Evolutionary conservation across 225 moss, liverwort and hornwort species (phyloP).

Genomic region (Bryoerythrophyllum caledonicum): DNA sequence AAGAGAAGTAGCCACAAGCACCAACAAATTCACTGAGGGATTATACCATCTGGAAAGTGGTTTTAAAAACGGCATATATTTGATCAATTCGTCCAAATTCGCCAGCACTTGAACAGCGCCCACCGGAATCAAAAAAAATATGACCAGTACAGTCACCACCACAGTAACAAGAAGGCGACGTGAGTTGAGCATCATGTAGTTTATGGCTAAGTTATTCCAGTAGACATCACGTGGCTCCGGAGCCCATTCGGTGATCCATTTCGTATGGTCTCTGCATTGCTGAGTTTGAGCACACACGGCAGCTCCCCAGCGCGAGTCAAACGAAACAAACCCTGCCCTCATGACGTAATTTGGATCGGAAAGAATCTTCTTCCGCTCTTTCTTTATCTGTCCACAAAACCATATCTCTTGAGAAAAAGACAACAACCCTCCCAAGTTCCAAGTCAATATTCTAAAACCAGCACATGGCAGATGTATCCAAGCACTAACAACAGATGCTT

Average conservation of each 20-base stretch:
- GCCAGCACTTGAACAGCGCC: conserved; percentile 81
- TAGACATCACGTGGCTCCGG: conserved; percentile 92
- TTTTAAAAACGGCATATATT: conserved; percentile 52
- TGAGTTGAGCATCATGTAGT: conserved; percentile 61
- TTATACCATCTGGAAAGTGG: conserved; percentile 49
- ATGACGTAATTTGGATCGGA: conserved; percentile 49
- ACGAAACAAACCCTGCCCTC: conserved; percentile 88
- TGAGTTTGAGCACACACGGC: conserved; percentile 94
- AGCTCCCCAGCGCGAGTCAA: conserved; percentile 85
- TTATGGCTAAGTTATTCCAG: conserved; percentile 79
- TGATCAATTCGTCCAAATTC: conserved; percentile 56
- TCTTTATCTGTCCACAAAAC: conserved; percentile 46
- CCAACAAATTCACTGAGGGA: not conserved
- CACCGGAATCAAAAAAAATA: conserved; percentile 80
- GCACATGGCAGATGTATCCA: not conserved
- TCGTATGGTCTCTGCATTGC: conserved; percentile 76
- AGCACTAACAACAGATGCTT: not conserved
- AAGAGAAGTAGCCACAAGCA: conserved; percentile 1
- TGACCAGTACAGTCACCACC: conserved; percentile 33
- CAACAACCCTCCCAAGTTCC: not conserved
- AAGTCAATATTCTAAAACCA: not conserved
- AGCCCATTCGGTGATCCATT: conserved; percentile 90
- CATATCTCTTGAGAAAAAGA: not conserved
- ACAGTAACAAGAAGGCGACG: conserved; percentile 45
- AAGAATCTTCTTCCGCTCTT: conserved; percentile 56